A percentile compares a stretch with the other conserved stretches of the same genome.
These are phyloP conservation scores for Biancaea sappan DNA, from an alignment of 306 rosid genomes.

Conservation along the genomic window DNA sequence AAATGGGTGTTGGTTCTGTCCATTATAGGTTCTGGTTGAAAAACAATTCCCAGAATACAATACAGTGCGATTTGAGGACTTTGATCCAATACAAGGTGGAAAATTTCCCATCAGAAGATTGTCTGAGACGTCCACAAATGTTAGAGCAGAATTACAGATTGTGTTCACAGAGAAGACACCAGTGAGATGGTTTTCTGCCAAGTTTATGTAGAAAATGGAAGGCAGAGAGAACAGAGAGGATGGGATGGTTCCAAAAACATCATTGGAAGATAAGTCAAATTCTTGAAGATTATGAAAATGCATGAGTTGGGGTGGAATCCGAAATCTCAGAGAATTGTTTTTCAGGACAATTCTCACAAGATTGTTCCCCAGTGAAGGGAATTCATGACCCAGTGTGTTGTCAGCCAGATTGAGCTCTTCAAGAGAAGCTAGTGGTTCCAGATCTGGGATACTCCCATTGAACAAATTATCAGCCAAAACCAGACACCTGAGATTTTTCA, in stretches of 20 bases:
- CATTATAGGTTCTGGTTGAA: slow-evolving; percentile 39
- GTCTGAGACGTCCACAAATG: slow-evolving; percentile 69
- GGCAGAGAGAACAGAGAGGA: slow-evolving; percentile 72
- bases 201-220: slow-evolving; percentile 57
- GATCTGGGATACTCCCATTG: slow-evolving; percentile 76
- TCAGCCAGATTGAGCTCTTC: slow-evolving; percentile 59
- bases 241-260: slow-evolving; percentile 63
- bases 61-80: slow-evolving; percentile 50
- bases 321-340: slow-evolving; percentile 64
- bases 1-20: slow-evolving; percentile 48
- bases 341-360: slow-evolving; percentile 53
- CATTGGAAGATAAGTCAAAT: slow-evolving; percentile 68
- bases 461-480: slow-evolving; percentile 67
- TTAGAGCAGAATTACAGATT: slow-evolving; percentile 54
- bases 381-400: slow-evolving; percentile 66
- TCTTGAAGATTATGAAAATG: slow-evolving; percentile 45
- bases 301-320: slow-evolving; percentile 49
- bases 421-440: slow-evolving; percentile 47
- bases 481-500: slow-evolving; percentile 56
- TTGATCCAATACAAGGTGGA: slow-evolving; percentile 69
- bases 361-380: slow-evolving; percentile 54
- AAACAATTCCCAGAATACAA: slow-evolving; percentile 75
- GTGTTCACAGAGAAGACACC: slow-evolving; percentile 59
- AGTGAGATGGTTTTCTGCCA: slow-evolving; percentile 64
- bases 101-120: slow-evolving; percentile 71